These are phyloP conservation scores for Lentinus tigrinus DNA, from an alignment of 768 basidiomycete species.

Conservation along the genomic window DNA sequence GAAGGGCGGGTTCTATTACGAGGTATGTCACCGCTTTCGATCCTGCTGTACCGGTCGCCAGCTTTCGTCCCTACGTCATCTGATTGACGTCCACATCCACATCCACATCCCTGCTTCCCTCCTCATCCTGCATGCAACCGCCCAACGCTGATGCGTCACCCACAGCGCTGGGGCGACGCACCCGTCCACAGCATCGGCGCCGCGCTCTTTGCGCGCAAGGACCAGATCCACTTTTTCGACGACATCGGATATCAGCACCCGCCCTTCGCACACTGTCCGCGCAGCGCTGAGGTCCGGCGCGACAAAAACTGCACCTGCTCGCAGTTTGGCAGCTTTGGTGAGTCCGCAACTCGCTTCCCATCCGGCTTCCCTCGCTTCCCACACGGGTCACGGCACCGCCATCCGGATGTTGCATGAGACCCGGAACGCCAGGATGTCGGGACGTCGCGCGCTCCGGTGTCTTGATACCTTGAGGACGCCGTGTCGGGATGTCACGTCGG, in stretches of 20 bases:
- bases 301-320: slow-evolving; percentile 50
- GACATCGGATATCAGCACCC: slow-evolving; percentile 68
- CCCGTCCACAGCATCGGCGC: slow-evolving; percentile 51
- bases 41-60: background rate
- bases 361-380: background rate
- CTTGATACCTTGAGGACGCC: too few species aligned
- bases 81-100: background rate
- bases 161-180: slow-evolving; percentile 42
- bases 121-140: background rate
- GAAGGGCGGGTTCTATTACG: slow-evolving; percentile 89
- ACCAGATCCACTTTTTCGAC: slow-evolving; percentile 71
- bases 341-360: slow-evolving; percentile 16
- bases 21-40: slow-evolving; percentile 44
- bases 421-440: too few species aligned
- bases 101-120: background rate
- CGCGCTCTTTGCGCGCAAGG: slow-evolving; percentile 45
- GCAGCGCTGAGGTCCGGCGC: slow-evolving; percentile 34
- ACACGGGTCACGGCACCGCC: background rate
- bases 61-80: background rate
- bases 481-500: too few species aligned
- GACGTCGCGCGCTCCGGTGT: too few species aligned
- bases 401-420: background rate
- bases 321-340: slow-evolving; percentile 55
- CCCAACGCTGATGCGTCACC: background rate
- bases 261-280: slow-evolving; percentile 53